phyloP scores from a whole-genome alignment of 2,329 filamentous ascomycete genomes.

The Fusarium sp. region DNA sequence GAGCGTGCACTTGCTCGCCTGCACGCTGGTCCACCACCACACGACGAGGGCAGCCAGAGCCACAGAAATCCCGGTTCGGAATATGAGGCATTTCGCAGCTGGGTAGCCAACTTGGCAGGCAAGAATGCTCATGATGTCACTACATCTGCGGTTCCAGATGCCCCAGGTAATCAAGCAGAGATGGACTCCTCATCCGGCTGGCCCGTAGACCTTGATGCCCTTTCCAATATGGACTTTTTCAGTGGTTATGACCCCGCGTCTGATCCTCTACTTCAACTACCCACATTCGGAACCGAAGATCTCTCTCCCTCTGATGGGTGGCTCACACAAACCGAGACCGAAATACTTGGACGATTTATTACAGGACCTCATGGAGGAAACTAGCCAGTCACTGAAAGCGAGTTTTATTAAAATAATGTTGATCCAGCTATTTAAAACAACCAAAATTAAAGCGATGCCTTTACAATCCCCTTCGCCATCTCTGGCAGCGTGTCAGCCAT shows the following conservation, averaged over 20 bases:
- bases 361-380: neutral
- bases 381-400: neutral
- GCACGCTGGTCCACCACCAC: neutral
- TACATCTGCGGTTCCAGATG: neutral
- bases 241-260: constrained; percentile 5
- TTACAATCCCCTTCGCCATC: constrained; percentile 7
- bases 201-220: constrained; percentile 1
- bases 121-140: neutral
- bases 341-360: constrained; percentile 7
- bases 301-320: constrained; percentile 6
- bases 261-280: constrained; percentile 6
- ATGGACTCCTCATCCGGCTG: neutral
- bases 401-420: too few species aligned
- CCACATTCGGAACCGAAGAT: neutral
- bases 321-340: neutral
- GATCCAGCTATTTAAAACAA: neutral
- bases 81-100: constrained; percentile 10
- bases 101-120: constrained; percentile 3
- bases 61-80: neutral
- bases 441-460: neutral
- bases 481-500: constrained; percentile 6
- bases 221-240: constrained; percentile 14
- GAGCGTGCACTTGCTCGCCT: constrained; percentile 10
- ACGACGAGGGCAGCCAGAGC: neutral
- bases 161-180: neutral